Base-by-base conservation (phyloP, 208 protist genomes). In the Acanthamoeba royreba region DNA sequence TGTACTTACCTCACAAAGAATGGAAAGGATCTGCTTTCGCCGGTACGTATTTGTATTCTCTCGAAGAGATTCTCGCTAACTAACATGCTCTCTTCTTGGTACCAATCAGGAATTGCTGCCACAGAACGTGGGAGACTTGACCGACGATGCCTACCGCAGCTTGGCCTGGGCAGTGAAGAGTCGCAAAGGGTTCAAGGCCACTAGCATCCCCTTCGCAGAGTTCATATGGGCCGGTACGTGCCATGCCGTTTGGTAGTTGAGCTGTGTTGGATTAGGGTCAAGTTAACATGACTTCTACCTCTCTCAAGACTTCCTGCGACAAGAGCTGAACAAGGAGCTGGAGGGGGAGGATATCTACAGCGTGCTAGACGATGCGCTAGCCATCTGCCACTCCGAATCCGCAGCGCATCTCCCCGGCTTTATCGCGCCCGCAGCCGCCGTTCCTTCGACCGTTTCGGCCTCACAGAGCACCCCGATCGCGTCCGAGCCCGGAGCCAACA, bases 1-100 rank as follows among this genome's bases (percentile, higher is more conserved):
- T 87, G 79, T 45, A 87, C 79, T 45, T 87, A 87, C 79, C 79
- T 87, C 79, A 87, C 79, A 38, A 87, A 87, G 49, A 53, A 87
- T 38, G 79, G 79, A 5, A 38, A 87, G 49, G 79, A 87, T 45
- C 79, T 45, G 43, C 49, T 87, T 33, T 58, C 79, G 13, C 79
- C 79, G 19, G 79, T 87, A 87, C 45, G 74, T 0, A n/a, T n/a
- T n/a, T n/a, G n/a, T n/a, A n/a, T n/a, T n/a, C n/a, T n/a, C n/a
- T n/a, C n/a, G n/a, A n/a, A n/a, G n/a, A n/a, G n/a, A n/a, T n/a
- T n/a, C n/a, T n/a, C n/a, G n/a, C n/a, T n/a, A n/a, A n/a, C n/a
- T n/a, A 19, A 63, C 55, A 63, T 28, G 7, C 55, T 17, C 19
- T 77, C 11, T 43, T 33, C 2, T 5, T 9, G 19, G 79, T 9